Evolutionary conservation across 169 alveolate species (phyloP), one percentile per base, ranked within the genome.

Genomic region (Cryptosporidium andersoni): DNA sequence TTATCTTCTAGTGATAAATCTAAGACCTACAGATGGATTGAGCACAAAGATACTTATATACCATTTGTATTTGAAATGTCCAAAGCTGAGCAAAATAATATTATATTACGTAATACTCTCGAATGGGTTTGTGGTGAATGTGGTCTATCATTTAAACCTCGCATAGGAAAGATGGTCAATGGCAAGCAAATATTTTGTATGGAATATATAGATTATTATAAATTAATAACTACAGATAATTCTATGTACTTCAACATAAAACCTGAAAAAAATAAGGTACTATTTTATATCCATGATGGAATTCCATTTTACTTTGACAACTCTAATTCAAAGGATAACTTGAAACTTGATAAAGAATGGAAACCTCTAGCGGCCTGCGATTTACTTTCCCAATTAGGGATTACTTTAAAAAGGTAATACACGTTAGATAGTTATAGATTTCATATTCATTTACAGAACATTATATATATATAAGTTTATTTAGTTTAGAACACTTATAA

Each of bases 101-200:
- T 60, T 25, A 25, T 74, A 16, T 39, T 74, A 1, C 4, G 55
- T 11, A 12, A 40, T 3, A 49, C 47, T 2, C 12, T 74, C 43
- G 85, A 74, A 16, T 74, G 85, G 85, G 43, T 74, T 42, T 56
- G 74, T 7, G 49, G 52, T 8, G 85, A 74, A 42, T 25, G 63
- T 1, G 85, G 85, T 6, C 34, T 74, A 36, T 58, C 45, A n/a
- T 5, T 74, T 8, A 55, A 43, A 36, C 82, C 53, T 34, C 42
- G 68, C 37, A 25, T 52, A 25, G 60, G 68, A 14, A 74, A 2
- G 9, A 49, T 4, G 4, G 1, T 36, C n/a, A 43, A 74, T 34
- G 85, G 85, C 1, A 74, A 60, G 16, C 67, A 62, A 11, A 48
- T 74, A 9, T 74, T 43, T 43, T 74, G 63, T 36, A 25, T 74